Base-by-base conservation (phyloP, 1,284 basidiomycete genomes). In the Limonomyces culmigenus region DNA sequence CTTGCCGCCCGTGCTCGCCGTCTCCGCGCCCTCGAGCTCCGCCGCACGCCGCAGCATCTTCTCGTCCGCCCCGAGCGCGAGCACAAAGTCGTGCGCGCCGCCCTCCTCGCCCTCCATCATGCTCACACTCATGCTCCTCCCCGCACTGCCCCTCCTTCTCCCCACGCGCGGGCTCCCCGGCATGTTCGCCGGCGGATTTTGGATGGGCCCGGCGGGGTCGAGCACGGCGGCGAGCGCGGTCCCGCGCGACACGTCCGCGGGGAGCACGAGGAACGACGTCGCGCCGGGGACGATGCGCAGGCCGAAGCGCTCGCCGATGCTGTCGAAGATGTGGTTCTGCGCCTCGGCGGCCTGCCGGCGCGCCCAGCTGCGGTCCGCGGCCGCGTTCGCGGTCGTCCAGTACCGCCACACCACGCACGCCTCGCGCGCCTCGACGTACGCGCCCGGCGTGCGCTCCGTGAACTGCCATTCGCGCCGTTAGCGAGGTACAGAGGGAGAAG, bases 311-410 rank as follows among this genome's bases (percentile, higher is more conserved):
- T 85, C 81, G 20, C 83, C 83, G 19, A 85, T 67, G 47, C 76
- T 72, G 51, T 85, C 84, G 51, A 83, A 88, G 43, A 91, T 84
- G 50, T 89, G 79, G 53, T 89, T 89, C 54, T 89, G 85, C 17
- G 85, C 85, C 52, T 89, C 87, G 0, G 83, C 81, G 2, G 86
- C 84, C 51, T 89, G 85, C 17, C 86, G 61, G 19, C 76, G 67
- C 0, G 84, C 84, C 85, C 85, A 88, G 42, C 70, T 70, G 6
- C 71, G 63, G 45, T 77, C 74, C 1, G 67, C 53, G 25, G 62
- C 58, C 33, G 68, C 62, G 11, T 61, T 55, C 13, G 55, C 46
- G 3, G 65, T 70, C 2, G 69, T 74, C 72, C 75, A 84, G 63
- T 80, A 91, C 2, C 83, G 67, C 83, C 84, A 89, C 3, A 85